A percentile compares a stretch with the other conserved stretches of the same genome.
phyloP scores from a whole-genome alignment of 2,329 filamentous ascomycete genomes.

The Xylariaceae sp. region DNA sequence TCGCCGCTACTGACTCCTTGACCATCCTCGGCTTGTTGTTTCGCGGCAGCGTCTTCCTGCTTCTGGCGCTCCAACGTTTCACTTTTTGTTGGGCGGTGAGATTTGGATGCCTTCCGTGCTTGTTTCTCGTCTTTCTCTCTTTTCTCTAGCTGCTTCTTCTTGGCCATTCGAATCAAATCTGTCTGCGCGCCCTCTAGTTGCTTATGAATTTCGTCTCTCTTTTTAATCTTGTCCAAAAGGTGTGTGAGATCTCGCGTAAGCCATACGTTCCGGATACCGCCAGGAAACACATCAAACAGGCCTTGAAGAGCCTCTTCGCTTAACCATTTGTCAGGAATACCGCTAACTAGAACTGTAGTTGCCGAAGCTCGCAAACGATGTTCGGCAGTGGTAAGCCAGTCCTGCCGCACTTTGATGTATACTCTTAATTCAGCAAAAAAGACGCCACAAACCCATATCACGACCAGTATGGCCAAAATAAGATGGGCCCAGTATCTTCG shows the following conservation, averaged over 20 bases:
- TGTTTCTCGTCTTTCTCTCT: constrained; percentile 68
- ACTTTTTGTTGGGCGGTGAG: constrained; percentile 56
- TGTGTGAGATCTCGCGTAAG: constrained; percentile 88
- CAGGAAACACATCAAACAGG: constrained; percentile 94
- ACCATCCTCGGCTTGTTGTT: constrained; percentile 54
- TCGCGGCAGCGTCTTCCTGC: constrained; percentile 56
- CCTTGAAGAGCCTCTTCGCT: constrained; percentile 79
- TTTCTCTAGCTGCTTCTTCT: constrained; percentile 77
- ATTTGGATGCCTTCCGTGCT: constrained; percentile 58
- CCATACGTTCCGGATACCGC: constrained; percentile 95
- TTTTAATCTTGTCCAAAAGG: constrained; percentile 81
- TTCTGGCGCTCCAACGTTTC: constrained; percentile 55
- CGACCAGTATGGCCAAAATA: constrained; percentile 75
- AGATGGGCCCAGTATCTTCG: constrained; percentile 84
- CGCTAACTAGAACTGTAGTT: constrained; percentile 91
- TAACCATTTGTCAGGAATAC: constrained; percentile 90
- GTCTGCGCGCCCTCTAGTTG: constrained; percentile 83
- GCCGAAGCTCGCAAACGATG: constrained; percentile 92
- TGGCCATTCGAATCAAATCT: constrained; percentile 78
- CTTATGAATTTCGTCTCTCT: constrained; percentile 72
- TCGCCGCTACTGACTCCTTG: constrained; percentile 59
- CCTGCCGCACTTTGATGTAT: constrained; percentile 92
- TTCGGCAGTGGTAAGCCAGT: constrained; percentile 92
- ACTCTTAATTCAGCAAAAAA: constrained; percentile 85
- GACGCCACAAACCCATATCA: constrained; percentile 84